Base-by-base conservation (phyloP, 768 basidiomycete species). In the Xerocomus brunneocitrinus region DNA sequence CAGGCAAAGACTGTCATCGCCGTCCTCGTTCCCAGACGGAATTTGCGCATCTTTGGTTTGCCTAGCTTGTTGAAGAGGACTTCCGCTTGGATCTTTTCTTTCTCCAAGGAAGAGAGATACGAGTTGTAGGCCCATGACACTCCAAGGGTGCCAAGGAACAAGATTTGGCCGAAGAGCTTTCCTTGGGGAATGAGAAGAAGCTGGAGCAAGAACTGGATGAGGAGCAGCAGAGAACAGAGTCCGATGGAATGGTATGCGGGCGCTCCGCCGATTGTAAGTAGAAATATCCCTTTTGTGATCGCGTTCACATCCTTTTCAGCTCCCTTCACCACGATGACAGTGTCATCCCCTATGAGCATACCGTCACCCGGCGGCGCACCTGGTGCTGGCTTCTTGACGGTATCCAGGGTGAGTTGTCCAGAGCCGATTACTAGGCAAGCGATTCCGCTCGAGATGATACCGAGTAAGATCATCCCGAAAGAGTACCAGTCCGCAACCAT, bases 61-160 rank as follows among this genome's bases (percentile, higher is more conserved):
- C 51, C 57, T 0, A 67, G 53, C 25, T 56, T 59, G 22, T 55
- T 36, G 44, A 54, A 53, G 28, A 67, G 49, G 8, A 67, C 38
- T 1, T 56, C 45, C 8, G 46, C 59, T 43, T 68, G 68, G 9
- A 69, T 61, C 24, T 54, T 67, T 43, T 67, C 63, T 27, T 65
- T 65, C 49, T 78, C 75, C 62, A 78, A 57, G 0, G 66, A 68
- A 8, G 71, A 70, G 28, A 73, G 64, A 43, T 64, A 73, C 1
- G 68, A 63, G 39, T 73, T 73, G 49, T 73, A 71, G 1, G 16
- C 50, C 71, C 72, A 73, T 1, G 71, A 73, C 2, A 64, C 63
- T 3, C 56, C 65, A 14, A 73, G 61, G 1, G 71, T 58, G 0
- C 50, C 41, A 28, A 73, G 51, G 53, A 73, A 73, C 67, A 73